Evolutionary conservation across 2,329 filamentous ascomycete species (phyloP), one percentile per base, ranked within the genome.

Genomic region (Neofusicoccum parvum): DNA sequence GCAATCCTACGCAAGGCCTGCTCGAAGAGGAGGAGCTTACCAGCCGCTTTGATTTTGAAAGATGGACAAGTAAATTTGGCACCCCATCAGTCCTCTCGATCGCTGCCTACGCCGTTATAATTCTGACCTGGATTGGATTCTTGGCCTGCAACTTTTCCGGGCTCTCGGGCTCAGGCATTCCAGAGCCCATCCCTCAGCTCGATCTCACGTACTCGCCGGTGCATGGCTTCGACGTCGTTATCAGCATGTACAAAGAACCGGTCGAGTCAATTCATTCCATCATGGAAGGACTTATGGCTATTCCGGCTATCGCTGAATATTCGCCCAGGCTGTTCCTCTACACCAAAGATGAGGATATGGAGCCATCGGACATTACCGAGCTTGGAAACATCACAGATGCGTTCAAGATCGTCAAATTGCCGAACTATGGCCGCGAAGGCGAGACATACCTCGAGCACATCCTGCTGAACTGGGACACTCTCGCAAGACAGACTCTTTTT

Each of bases 201-300:
- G 73, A 74, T 48, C 43, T 50, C 5, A 49, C 60, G 0, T 78
- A 76, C 62, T 49, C 65, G 27, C 67, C 76, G 1, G 15, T 41
- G 6, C 59, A 63, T 4, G 53, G 66, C 15, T 56, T 73, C 23
- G 76, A 79, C 54, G 70, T 79, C 14, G 77, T 79, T 3, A 70
- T 79, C 59, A 78, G 73, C 70, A 78, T 77, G 74, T 76, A 76
- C 67, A 74, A 74, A 62, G 78, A 79, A 63, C 70, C 72, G 0
- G 56, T 71, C 5, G 63, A 70, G 6, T 68, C 74, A 4, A 71
- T 77, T 0, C 58, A 56, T 1, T 45, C 69, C n/a, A 70, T 75
- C 12, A 68, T 77, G 17, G 60, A 64, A 1, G 65, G 62, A 7
- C 63, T 78, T 9, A 58, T 66, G 20, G 68, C 60, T 9, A 70